These are phyloP conservation scores for Hortiboletus flavorubellus DNA, from an alignment of 768 basidiomycete species.

Conservation along the genomic window DNA sequence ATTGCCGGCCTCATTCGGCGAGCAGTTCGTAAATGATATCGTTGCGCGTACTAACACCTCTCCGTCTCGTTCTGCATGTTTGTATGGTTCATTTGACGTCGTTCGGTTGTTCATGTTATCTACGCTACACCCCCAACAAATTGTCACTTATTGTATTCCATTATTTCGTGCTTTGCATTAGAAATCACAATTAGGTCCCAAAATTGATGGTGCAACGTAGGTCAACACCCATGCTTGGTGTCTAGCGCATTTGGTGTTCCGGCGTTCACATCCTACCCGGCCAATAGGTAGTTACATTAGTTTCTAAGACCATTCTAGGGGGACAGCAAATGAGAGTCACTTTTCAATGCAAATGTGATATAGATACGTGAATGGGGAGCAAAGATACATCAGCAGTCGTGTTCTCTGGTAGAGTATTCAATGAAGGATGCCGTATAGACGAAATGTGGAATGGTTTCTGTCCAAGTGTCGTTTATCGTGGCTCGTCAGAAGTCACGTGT, in stretches of 20 bases:
- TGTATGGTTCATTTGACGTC: slow-evolving; percentile 11
- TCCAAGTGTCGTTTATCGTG: neutral
- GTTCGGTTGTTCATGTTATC: slow-evolving; percentile 11
- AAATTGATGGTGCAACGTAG: neutral
- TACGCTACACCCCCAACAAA: slow-evolving; percentile 10
- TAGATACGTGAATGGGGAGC: slow-evolving; percentile 30
- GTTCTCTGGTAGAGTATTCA: slow-evolving; percentile 15
- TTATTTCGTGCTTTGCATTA: slow-evolving; percentile 7
- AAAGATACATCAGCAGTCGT: slow-evolving; percentile 25
- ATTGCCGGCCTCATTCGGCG: slow-evolving; percentile 82
- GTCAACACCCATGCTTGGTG: neutral
- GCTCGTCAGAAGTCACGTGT: slow-evolving; percentile 14
- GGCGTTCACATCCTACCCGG: neutral
- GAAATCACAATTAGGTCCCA: slow-evolving; percentile 13
- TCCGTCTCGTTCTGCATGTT: slow-evolving; percentile 10
- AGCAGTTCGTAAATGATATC: slow-evolving; percentile 50
- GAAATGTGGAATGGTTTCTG: slow-evolving; percentile 7
- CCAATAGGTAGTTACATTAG: slow-evolving; percentile 30
- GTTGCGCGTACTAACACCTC: slow-evolving; percentile 12
- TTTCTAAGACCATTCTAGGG: slow-evolving; percentile 21
- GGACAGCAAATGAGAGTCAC: slow-evolving; percentile 14
- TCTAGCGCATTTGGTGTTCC: neutral
- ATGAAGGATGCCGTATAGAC: slow-evolving; percentile 11
- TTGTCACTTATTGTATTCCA: slow-evolving; percentile 27
- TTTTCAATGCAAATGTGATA: slow-evolving; percentile 26